These are phyloP conservation scores for Calocybe gambosa DNA, from an alignment of 1,284 basidiomycete genomes.

Conservation along the genomic window DNA sequence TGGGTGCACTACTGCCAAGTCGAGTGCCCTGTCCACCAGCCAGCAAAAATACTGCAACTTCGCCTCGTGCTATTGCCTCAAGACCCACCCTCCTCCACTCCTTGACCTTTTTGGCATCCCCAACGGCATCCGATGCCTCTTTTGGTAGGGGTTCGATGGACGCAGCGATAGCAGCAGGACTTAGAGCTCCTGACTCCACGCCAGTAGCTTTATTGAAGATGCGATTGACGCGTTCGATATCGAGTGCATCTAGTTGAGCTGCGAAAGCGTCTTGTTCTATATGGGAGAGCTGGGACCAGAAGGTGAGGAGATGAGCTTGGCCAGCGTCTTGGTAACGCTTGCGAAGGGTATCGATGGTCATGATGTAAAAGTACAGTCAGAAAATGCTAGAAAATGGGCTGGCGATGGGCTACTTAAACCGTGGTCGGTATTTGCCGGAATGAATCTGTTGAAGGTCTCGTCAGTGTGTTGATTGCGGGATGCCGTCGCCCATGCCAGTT, in stretches of 20 bases:
- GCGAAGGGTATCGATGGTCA: conserved; percentile 47
- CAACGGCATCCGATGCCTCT: conserved; percentile 62
- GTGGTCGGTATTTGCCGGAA: conserved; percentile 18
- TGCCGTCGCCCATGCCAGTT: not conserved
- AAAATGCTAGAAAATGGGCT: too few relatives aligned
- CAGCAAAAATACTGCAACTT: conserved; percentile 93
- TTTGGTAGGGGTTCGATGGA: conserved; percentile 77
- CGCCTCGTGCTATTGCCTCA: conserved; percentile 71
- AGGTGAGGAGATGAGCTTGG: conserved; percentile 86
- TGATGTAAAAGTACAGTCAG: conserved; percentile 20
- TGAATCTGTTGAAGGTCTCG: not conserved
- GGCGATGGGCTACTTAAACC: conserved; percentile 3
- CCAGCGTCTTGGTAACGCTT: conserved; percentile 71
- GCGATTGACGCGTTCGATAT: conserved; percentile 88
- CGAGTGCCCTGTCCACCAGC: conserved; percentile 98
- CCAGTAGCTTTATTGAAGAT: conserved; percentile 77
- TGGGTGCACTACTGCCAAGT: conserved; percentile 87
- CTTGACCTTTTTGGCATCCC: conserved; percentile 47
- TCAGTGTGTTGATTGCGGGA: not conserved
- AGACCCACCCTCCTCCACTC: conserved; percentile 78
- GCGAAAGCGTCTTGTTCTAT: conserved; percentile 62
- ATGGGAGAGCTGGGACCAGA: conserved; percentile 73
- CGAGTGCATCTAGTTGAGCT: conserved; percentile 74
- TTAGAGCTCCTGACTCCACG: conserved; percentile 51
- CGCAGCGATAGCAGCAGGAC: conserved; percentile 39